Conservation (phyloP, 176 grass and related monocot genomes). For the Cenchrus purpureus region DNA sequence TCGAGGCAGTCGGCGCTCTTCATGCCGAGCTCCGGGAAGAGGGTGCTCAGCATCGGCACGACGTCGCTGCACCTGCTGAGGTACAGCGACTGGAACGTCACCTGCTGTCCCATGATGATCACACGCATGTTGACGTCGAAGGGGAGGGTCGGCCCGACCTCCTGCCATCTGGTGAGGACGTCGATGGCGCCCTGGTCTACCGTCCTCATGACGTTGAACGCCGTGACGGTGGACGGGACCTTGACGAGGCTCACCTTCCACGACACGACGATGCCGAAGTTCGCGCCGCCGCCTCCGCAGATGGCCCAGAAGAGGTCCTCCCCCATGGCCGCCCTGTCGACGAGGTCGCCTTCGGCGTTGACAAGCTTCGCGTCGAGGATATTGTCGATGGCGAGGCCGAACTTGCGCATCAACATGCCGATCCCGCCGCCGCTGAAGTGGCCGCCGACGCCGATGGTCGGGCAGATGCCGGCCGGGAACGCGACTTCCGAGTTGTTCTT, state of each 20-base stretch:
- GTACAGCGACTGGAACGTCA: constrained; percentile 44
- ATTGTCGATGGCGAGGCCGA: constrained; percentile 63
- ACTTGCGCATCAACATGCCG: constrained; percentile 55
- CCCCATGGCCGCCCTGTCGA: constrained; percentile 59
- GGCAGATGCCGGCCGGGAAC: constrained; percentile 63
- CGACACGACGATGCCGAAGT: constrained; percentile 58
- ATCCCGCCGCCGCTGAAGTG: constrained; percentile 70
- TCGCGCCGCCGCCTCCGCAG: constrained; percentile 55
- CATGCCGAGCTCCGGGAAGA: constrained; percentile 46
- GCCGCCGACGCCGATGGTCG: constrained; percentile 63
- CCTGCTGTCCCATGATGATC: constrained; percentile 8
- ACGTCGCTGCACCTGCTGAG: constrained; percentile 39
- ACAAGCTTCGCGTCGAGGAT: constrained; percentile 65
- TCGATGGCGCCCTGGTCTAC: constrained; percentile 42
- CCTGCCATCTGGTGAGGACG: constrained; percentile 54
- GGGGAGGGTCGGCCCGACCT: constrained; percentile 29
- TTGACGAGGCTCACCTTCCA: constrained; percentile 53
- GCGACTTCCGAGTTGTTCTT: constrained; percentile 16
- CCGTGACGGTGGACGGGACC: constrained; percentile 36
- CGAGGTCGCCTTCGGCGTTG: constrained; percentile 41
- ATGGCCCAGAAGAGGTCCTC: constrained; percentile 61
- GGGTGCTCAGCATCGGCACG: not conserved
- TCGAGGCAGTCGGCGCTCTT: constrained; percentile 42
- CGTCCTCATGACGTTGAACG: constrained; percentile 31
- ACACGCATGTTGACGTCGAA: constrained; percentile 41